A percentile compares a stretch with the other conserved stretches of the same genome.
Evolutionary conservation across 495 filamentous ascomycete genomes (phyloP).

Genomic region (Annulohypoxylon maeteangense): DNA sequence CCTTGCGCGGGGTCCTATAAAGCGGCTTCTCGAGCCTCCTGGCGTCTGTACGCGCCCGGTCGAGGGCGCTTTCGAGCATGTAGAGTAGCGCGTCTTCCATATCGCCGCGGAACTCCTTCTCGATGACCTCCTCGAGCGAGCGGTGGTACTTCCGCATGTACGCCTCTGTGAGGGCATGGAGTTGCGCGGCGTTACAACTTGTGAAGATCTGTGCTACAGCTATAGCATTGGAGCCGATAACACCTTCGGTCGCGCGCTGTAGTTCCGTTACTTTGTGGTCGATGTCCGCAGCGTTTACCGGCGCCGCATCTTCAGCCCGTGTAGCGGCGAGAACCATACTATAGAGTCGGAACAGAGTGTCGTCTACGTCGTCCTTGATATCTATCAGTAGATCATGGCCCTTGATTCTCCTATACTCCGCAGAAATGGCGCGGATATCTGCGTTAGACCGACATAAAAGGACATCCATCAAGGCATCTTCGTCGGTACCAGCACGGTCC

Average conservation of each 20-base stretch:
- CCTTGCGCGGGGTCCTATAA: constrained; percentile 79
- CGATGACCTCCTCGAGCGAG: constrained; percentile 70
- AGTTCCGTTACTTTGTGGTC: constrained; percentile 70
- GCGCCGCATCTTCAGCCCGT: constrained; percentile 71
- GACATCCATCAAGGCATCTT: constrained; percentile 76
- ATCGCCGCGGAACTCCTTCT: constrained; percentile 75
- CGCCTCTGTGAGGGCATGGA: constrained; percentile 71
- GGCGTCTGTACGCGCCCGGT: constrained; percentile 77
- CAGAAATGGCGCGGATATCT: constrained; percentile 68
- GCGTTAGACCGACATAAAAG: constrained; percentile 79
- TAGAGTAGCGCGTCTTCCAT: constrained; percentile 72
- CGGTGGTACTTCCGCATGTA: constrained; percentile 68
- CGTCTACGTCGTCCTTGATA: constrained; percentile 66
- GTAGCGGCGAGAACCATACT: constrained; percentile 68
- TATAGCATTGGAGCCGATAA: constrained; percentile 49
- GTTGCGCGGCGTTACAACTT: constrained; percentile 68
- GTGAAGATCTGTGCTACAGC: constrained; percentile 73
- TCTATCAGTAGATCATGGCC: constrained; percentile 59
- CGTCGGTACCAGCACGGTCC: constrained; percentile 76
- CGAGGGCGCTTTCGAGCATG: constrained; percentile 72
- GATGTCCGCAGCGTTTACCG: constrained; percentile 63
- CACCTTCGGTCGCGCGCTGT: constrained; percentile 68
- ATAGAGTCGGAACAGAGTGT: constrained; percentile 62
- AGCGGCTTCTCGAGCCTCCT: constrained; percentile 74
- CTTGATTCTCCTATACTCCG: constrained; percentile 70